A percentile compares a stretch with the other conserved stretches of the same genome.
These are phyloP conservation scores for Erythrobasidium hasegawianum DNA, from an alignment of 1,284 basidiomycete genomes.

Conservation along the genomic window DNA sequence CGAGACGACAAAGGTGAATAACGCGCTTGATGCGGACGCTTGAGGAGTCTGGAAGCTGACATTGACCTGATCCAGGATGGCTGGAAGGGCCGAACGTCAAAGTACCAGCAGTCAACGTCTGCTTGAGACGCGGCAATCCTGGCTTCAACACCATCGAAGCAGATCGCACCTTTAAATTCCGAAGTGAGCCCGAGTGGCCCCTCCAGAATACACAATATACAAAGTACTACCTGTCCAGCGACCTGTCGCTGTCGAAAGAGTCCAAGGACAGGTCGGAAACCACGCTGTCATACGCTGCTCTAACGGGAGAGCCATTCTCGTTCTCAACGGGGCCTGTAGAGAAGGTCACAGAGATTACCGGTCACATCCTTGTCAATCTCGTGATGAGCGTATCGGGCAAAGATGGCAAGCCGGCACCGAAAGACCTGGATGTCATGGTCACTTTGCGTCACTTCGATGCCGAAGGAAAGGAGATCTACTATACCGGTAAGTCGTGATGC, in stretches of 20 bases:
- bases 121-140: constrained; percentile 47
- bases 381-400: constrained; percentile 40
- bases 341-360: constrained; percentile 47
- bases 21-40: too few relatives aligned
- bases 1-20: constrained; percentile 37
- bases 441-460: constrained; percentile 47
- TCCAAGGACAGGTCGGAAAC: not conserved
- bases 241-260: constrained; percentile 22
- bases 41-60: too few relatives aligned
- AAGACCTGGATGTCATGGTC: constrained; percentile 48
- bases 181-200: constrained; percentile 45
- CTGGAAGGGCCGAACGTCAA: constrained; percentile 45
- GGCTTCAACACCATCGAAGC: constrained; percentile 46
- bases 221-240: constrained; percentile 41
- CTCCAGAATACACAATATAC: constrained; percentile 45
- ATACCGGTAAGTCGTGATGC: constrained; percentile 41
- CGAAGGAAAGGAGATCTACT: constrained; percentile 47
- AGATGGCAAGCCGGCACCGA: constrained; percentile 41
- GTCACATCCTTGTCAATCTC: constrained; percentile 45
- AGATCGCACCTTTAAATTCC: constrained; percentile 44
- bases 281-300: not conserved
- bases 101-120: constrained; percentile 46
- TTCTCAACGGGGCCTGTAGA: constrained; percentile 42
- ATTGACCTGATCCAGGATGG: constrained; percentile 40
- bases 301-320: constrained; percentile 12